Evolutionary conservation across 257 asterid genomes (phyloP), one percentile per base, ranked within the genome.

Genomic region (Gentiana dahurica): DNA sequence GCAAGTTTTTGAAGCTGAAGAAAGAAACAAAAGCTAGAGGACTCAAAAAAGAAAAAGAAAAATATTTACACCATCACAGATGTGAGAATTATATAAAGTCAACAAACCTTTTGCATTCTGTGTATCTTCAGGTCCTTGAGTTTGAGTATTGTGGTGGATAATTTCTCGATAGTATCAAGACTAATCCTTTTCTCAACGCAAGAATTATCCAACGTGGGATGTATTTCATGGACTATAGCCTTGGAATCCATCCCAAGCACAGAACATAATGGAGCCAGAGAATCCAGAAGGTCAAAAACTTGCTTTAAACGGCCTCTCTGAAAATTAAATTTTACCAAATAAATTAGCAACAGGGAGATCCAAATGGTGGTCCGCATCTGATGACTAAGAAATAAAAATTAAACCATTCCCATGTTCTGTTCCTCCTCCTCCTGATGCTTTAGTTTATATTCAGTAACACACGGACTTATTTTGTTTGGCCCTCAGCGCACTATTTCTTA

Each of bases 221-320:
- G 90, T 65, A 84, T 75, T 60, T 78, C 72, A 12, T 67, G 50
- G 61, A 70, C 64, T 44, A 76, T 80, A 64, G 57, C 75, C 60
- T 71, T 84, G 80, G 71, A 84, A 58, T 87, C 95, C 80, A 83
- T 65, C 50, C 95, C 92, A 59, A 87, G 96, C 70, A 87, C 92
- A 76, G 69, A 13, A 66, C 89, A 91, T 57, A 87, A 74, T 12
- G 69, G 66, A 34, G 78, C 77, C 52, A 87, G 71, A 47, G 64
- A 54, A 57, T 74, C 75, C 74, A 87, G 66, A 62, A 74, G 82
- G 61, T 73, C 79, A 51, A 61, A 68, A 68, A 86, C 81, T 66
- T 75, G 83, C 77, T 81, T 77, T 75, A 79, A 57, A 46, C 91
- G 96, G 68, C 73, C 87, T 58, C 68, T 59, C 96, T 90, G 86